Evolutionary conservation across 805 yeast species (phyloP), one percentile per base, ranked within the genome.

Genomic region (Brettanomyces nanus): DNA sequence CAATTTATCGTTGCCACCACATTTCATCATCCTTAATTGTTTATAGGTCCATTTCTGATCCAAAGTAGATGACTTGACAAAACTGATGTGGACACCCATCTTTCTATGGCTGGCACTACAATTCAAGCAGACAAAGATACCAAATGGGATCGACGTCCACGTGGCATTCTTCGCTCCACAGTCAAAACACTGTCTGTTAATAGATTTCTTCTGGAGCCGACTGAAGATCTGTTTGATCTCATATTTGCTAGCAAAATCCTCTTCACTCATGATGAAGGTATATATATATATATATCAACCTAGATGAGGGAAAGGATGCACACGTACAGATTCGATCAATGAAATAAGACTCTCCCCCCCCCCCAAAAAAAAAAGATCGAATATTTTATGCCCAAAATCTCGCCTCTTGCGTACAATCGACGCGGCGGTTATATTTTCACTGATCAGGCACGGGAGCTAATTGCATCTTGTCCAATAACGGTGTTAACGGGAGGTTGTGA

Each of bases 111-210:
- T 86, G 3, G 97, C 89, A 38, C 95, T 84, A 61, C 98, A 92
- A 59, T 92, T 95, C 43, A 89, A 71, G 66, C 98, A 92, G 42
- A 92, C 65, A 58, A 89, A 74, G 37, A 89, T 84, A 39, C 97
- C 98, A 61, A 85, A 90, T 11, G 97, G 95, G 39, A 90, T 87
- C 11, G 97, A 90, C 3, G 98, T 85, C 98, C 98, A 92, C 0
- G 97, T 86, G 27, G 98, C 97, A 59, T 89, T 89, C 56, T 84
- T 86, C 51, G 89, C 84, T 37, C 82, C 74, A 62, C 98, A 92
- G 58, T 92, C 98, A 63, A 92, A 90, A 63, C 98, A 92, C 38
- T 59, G 60, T 53, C 80, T 80, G 67, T 89, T 89, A 33, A 86
- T 83, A 19, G 77, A 77, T 45, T 72, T 68, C 59, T 80, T 65